Percentiles rank a stretch among this genome's conserved stretches.
Evolutionary conservation across 306 rosid species (phyloP).

Genomic region (Cotoneaster glaucophyllus): DNA sequence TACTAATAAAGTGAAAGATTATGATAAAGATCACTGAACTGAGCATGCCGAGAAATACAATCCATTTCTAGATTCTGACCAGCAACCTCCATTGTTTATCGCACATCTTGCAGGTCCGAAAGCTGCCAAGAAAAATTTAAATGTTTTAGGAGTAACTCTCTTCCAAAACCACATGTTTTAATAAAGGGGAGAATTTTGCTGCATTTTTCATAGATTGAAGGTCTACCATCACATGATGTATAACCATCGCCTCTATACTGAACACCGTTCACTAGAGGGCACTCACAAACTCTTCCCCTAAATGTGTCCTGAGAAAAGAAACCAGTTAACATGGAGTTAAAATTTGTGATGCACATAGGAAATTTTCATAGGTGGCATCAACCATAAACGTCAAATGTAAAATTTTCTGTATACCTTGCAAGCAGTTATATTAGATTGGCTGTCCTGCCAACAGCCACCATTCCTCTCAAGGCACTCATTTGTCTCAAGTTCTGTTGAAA

Average conservation of each 20-base stretch:
- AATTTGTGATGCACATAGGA: not conserved
- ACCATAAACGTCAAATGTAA: not conserved
- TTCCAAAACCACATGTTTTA: not conserved
- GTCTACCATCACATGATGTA: conserved; percentile 63
- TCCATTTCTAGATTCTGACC: conserved; percentile 57
- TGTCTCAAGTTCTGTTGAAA: conserved; percentile 64
- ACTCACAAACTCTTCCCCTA: conserved; percentile 93
- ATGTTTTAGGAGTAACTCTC: not conserved
- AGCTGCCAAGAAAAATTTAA: conserved; percentile 44
- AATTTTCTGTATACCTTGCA: conserved; percentile 61
- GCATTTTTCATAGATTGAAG: not conserved
- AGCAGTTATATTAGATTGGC: conserved; percentile 52
- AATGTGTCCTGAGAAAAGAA: conserved; percentile 69
- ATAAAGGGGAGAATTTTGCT: not conserved
- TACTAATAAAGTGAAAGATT: conserved; percentile 1
- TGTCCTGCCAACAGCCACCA: conserved; percentile 87
- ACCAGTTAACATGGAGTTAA: not conserved
- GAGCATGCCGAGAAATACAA: conserved; percentile 72
- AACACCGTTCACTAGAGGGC: conserved; percentile 76
- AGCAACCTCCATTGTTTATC: conserved; percentile 81
- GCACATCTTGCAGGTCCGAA: conserved; percentile 92
- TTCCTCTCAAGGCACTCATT: conserved; percentile 71
- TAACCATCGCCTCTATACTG: conserved; percentile 89
- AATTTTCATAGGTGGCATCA: not conserved
- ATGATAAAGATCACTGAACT: conserved; percentile 58